These are phyloP conservation scores for Phytophthora macrochlamydospora DNA, from an alignment of 352 stramenopile genomes.

Conservation along the genomic window DNA sequence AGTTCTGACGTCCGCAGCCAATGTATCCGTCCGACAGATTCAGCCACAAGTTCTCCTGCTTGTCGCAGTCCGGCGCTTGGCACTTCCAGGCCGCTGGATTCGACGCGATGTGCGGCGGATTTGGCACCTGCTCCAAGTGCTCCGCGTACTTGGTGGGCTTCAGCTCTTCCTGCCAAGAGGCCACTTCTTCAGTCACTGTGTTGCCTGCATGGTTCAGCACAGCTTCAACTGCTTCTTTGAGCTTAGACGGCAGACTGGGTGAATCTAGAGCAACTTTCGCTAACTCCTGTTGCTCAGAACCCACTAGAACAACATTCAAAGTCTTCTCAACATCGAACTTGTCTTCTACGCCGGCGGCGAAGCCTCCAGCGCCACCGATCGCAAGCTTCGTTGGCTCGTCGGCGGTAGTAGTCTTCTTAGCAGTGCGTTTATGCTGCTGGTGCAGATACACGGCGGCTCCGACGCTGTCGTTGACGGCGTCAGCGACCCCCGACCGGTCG, in stretches of 20 bases:
- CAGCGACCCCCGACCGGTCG: slow-evolving; percentile 41
- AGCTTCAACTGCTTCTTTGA: slow-evolving; percentile 63
- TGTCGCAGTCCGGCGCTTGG: slow-evolving; percentile 93
- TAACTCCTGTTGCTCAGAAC: slow-evolving; percentile 43
- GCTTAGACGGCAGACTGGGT: slow-evolving; percentile 41
- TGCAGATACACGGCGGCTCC: slow-evolving; percentile 74
- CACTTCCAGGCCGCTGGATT: slow-evolving; percentile 84
- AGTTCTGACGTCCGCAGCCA: slow-evolving; percentile 92
- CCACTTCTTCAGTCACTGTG: slow-evolving; percentile 77
- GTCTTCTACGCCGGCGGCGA: slow-evolving; percentile 84
- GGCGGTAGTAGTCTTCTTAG: slow-evolving; percentile 10
- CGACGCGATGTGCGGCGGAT: slow-evolving; percentile 66
- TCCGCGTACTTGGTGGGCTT: slow-evolving; percentile 81
- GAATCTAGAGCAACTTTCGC: slow-evolving; percentile 39
- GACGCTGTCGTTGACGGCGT: slow-evolving; percentile 22
- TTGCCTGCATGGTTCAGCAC: slow-evolving; percentile 81
- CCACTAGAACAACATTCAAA: slow-evolving; percentile 81
- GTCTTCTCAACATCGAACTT: slow-evolving; percentile 90
- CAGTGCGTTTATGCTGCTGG: slow-evolving; percentile 58
- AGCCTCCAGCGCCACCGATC: slow-evolving; percentile 96
- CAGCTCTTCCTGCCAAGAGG: slow-evolving; percentile 85
- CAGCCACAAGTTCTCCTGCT: slow-evolving; percentile 99
- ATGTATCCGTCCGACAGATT: slow-evolving; percentile 95
- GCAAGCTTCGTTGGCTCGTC: slow-evolving; percentile 91
- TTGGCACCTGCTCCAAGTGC: slow-evolving; percentile 66